Percentiles rank a stretch among this genome's conserved stretches.
These are phyloP conservation scores for Zasmidium citrigriseum DNA, from an alignment of 2,329 filamentous ascomycete genomes.

Conservation along the genomic window DNA sequence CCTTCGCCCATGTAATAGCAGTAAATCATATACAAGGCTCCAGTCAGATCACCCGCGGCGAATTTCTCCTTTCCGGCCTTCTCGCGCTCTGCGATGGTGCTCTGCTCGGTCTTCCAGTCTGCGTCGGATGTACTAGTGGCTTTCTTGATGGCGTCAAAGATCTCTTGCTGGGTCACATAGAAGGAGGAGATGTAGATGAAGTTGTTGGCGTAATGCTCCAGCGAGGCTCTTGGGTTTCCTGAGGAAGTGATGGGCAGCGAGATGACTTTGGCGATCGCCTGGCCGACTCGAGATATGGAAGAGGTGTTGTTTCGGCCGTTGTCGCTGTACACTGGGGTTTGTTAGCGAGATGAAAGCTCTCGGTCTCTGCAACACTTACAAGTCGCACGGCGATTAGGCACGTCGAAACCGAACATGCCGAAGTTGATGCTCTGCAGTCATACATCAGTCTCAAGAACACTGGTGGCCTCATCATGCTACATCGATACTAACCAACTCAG, in stretches of 20 bases:
- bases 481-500: conserved; percentile 20
- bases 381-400: conserved; percentile 4
- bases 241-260: conserved; percentile 30
- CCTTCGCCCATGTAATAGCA: conserved; percentile 23
- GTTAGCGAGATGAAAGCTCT: background rate
- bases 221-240: conserved; percentile 36
- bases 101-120: conserved; percentile 39
- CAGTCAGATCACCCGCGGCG: conserved; percentile 45
- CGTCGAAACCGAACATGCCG: conserved; percentile 42
- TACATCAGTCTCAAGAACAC: background rate
- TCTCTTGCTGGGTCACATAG: conserved; percentile 37
- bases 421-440: background rate
- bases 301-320: conserved; percentile 37
- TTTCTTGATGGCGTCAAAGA: conserved; percentile 38
- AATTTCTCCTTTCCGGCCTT: conserved; percentile 49
- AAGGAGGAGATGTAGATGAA: conserved; percentile 41
- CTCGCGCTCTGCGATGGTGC: conserved; percentile 45
- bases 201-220: conserved; percentile 35
- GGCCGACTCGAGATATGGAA: conserved; percentile 36
- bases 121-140: conserved; percentile 36
- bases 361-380: conserved; percentile 1
- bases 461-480: conserved; percentile 41
- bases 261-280: conserved; percentile 36
- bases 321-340: conserved; percentile 29
- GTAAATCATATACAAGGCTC: conserved; percentile 25